phyloP scores from a whole-genome alignment of 2,329 filamentous ascomycete species.

The Hymenoscyphus infarciens region DNA sequence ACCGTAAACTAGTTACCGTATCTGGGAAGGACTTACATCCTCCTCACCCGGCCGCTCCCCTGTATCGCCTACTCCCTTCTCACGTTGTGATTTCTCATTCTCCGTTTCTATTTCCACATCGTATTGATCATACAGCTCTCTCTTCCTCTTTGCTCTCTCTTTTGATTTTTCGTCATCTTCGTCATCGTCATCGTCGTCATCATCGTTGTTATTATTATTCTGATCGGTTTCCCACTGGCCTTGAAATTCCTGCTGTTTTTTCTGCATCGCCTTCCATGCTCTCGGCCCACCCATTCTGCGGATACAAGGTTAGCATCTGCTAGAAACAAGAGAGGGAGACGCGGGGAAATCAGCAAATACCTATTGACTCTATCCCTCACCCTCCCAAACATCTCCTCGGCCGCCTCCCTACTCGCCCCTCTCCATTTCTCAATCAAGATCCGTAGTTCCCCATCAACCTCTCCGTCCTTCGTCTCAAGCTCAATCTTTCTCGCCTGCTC shows the following conservation, averaged over 20 bases:
- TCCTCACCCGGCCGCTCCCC: constrained; percentile 39
- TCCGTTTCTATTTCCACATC: constrained; percentile 35
- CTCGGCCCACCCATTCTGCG: constrained; percentile 55
- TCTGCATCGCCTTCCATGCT: constrained; percentile 52
- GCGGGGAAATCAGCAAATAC: constrained; percentile 18
- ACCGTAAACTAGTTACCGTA: constrained; percentile 13
- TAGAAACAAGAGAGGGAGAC: not conserved
- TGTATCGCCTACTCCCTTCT: constrained; percentile 33
- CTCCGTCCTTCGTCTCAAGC: constrained; percentile 41
- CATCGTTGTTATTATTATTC: constrained; percentile 30
- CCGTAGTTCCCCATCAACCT: constrained; percentile 54
- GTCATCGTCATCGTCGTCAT: constrained; percentile 34
- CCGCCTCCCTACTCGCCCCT: constrained; percentile 55
- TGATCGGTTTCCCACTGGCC: constrained; percentile 40
- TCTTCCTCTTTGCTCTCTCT: constrained; percentile 34
- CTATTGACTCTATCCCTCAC: constrained; percentile 57
- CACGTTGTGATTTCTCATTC: constrained; percentile 35
- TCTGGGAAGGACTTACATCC: constrained; percentile 39
- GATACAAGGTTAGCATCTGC: not conserved
- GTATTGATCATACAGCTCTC: constrained; percentile 35
- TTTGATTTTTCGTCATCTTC: constrained; percentile 35
- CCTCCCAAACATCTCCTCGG: constrained; percentile 62
- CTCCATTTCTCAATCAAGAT: constrained; percentile 59
- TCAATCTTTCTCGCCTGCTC: constrained; percentile 52
- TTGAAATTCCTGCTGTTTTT: constrained; percentile 41